phyloP scores from a whole-genome alignment of 805 yeast species.

The Kluyveromyces nonfermentans region DNA sequence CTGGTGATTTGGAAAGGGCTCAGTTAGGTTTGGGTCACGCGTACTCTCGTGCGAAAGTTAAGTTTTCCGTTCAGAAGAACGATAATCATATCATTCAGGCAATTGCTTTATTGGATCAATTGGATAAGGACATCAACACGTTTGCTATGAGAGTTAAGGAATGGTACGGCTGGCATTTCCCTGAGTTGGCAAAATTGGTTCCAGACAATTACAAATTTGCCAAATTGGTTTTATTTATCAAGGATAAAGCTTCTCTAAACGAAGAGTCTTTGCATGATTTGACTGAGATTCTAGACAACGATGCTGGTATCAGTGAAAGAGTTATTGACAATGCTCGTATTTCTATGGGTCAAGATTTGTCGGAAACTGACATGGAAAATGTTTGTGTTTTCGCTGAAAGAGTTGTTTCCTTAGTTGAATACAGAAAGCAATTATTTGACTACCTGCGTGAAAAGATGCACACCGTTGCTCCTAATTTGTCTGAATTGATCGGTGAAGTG shows the following conservation, averaged over 20 bases:
- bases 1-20: constrained; percentile 94
- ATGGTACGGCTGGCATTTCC: constrained; percentile 99
- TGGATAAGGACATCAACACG: constrained; percentile 96
- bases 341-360: constrained; percentile 98
- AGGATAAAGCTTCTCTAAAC: constrained; percentile 75
- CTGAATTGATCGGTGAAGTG: constrained; percentile 96
- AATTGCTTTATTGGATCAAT: constrained; percentile 91
- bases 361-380: constrained; percentile 89
- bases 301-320: constrained; percentile 84
- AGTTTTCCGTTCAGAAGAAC: constrained; percentile 96
- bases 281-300: constrained; percentile 79
- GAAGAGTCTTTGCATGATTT: constrained; percentile 82
- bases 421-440: constrained; percentile 73
- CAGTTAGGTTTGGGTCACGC: constrained; percentile 99
- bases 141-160: constrained; percentile 96
- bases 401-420: constrained; percentile 84
- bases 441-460: constrained; percentile 94
- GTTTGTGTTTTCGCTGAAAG: constrained; percentile 87
- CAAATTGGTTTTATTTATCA: constrained; percentile 67
- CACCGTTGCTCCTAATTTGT: constrained; percentile 93
- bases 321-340: constrained; percentile 91
- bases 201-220: constrained; percentile 86
- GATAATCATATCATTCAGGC: constrained; percentile 99
- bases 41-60: constrained; percentile 96
- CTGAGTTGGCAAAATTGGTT: constrained; percentile 87